Evolutionary conservation across 495 filamentous ascomycete species (phyloP), one percentile per base, ranked within the genome.

Genomic region (Stereocaulon alpinum): DNA sequence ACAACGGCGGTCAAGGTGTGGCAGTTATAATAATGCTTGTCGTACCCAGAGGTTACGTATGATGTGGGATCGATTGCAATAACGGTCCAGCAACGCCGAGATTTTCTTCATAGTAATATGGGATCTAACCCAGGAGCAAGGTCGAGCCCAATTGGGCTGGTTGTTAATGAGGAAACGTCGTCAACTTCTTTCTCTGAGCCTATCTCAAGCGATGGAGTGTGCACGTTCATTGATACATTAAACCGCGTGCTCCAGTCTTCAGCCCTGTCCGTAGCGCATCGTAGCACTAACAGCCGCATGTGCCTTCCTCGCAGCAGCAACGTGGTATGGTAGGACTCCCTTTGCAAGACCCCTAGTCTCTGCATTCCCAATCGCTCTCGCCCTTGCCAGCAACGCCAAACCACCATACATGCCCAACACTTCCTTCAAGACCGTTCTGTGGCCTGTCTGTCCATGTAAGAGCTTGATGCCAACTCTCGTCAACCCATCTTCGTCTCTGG

Each of bases 281-380:
- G 58, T 49, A 14, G 52, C 27, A 42, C 41, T 54, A 15, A 66
- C 42, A 18, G 50, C 53, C 24, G 15, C 30, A 43, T 48, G 42
- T n/a, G 50, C 62, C 17, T 49, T 67, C 22, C 57, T 62, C 32
- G 85, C 90, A n/a, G 82, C 86, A 29, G 82, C 86, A 61, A 96
- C 77, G 77, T 96, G 91, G 86, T 88, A 92, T 24, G 91, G 91
- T 63, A 91, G 68, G 0, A 85, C 78, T 59, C 85, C 84, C 27
- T 69, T 72, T 49, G 82, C 82, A 20, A 76, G 74, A 49, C 83
- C 80, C 53, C 82, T 75, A 45, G 87, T 75, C 4, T 88, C 87
- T n/a, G 24, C 47, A 17, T 32, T 30, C 4, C 24, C 30, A 14
- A 50, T 50, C 14, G 47, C 18, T 61, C 84, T 80, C 30, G 81